phyloP scores from a whole-genome alignment of 2,329 filamentous ascomycete species.

The Arachnomyces sp. region DNA sequence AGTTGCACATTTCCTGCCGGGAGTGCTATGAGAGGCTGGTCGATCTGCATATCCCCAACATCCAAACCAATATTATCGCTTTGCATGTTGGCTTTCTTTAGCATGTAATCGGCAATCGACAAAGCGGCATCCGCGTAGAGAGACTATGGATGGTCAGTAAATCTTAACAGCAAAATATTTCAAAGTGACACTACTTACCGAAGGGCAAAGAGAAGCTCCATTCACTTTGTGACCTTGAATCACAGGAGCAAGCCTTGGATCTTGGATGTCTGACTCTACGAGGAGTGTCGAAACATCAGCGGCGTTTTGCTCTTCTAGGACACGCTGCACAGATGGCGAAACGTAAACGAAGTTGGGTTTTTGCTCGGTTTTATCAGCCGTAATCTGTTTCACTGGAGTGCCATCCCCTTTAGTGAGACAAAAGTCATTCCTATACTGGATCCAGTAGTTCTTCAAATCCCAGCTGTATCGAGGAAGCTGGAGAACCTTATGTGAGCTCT shows the following conservation, averaged over 20 bases:
- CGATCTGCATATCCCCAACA: slow-evolving; percentile 6
- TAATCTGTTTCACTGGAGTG: not conserved
- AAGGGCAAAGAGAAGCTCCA: slow-evolving; percentile 6
- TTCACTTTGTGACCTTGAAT: slow-evolving; percentile 10
- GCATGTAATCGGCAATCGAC: slow-evolving; percentile 6
- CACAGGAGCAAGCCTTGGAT: slow-evolving; percentile 4
- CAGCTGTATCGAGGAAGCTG: slow-evolving; percentile 62
- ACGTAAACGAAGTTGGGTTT: too few species aligned
- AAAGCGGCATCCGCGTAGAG: slow-evolving; percentile 11
- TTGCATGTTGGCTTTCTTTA: not conserved
- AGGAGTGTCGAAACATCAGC: slow-evolving; percentile 6
- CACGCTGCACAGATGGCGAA: slow-evolving; percentile 4
- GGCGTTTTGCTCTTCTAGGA: slow-evolving; percentile 2
- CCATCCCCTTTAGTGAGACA: slow-evolving; percentile 6
- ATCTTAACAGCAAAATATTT: not conserved
- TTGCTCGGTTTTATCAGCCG: not conserved
- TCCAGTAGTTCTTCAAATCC: slow-evolving; percentile 66
- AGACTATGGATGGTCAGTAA: slow-evolving; percentile 4
- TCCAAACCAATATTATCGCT: slow-evolving; percentile 4
- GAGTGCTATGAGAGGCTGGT: slow-evolving; percentile 6
- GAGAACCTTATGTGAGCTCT: slow-evolving; percentile 50
- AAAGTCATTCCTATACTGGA: slow-evolving; percentile 9
- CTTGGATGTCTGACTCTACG: slow-evolving; percentile 8
- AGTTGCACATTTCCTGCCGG: slow-evolving; percentile 1
- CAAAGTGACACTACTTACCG: slow-evolving; percentile 3